Conservation (phyloP, 345 rosid genomes). For the Pseudoturritis turrita region DNA sequence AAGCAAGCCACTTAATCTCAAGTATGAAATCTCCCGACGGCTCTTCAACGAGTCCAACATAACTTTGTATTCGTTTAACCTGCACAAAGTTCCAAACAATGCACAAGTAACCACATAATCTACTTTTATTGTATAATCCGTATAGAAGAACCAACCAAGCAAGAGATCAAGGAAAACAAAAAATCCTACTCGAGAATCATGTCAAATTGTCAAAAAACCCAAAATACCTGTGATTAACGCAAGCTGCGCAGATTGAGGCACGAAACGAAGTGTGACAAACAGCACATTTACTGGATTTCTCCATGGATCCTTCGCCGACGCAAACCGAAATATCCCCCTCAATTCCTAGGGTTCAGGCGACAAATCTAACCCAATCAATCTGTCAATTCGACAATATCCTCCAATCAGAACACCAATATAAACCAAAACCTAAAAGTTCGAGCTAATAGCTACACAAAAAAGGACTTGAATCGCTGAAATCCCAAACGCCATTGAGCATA, state of each 20-base stretch:
- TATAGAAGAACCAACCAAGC: background rate
- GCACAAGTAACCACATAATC: background rate
- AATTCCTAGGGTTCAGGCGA: background rate
- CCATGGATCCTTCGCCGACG: constrained; percentile 34
- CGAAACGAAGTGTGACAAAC: constrained; percentile 62
- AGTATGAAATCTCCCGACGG: constrained; percentile 53
- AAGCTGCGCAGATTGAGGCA: constrained; percentile 61
- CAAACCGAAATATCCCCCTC: background rate
- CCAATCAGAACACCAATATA: background rate
- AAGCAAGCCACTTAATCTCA: constrained; percentile 56
- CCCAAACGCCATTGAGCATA: background rate
- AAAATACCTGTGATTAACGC: constrained; percentile 77
- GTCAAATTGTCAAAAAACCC: background rate
- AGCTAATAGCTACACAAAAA: background rate
- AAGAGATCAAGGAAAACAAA: background rate
- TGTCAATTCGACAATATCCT: background rate
- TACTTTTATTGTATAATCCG: background rate
- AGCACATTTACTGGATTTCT: constrained; percentile 49
- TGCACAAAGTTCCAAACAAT: constrained; percentile 23
- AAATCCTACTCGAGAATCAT: background rate
- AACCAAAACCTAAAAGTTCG: background rate
- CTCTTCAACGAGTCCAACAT: constrained; percentile 51
- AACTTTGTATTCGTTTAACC: constrained; percentile 54
- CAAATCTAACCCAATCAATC: background rate
- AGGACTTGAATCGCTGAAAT: background rate